Evolutionary conservation across 2,329 filamentous ascomycete species (phyloP), one percentile per base, ranked within the genome.

Genomic region (Cordyceps militaris): DNA sequence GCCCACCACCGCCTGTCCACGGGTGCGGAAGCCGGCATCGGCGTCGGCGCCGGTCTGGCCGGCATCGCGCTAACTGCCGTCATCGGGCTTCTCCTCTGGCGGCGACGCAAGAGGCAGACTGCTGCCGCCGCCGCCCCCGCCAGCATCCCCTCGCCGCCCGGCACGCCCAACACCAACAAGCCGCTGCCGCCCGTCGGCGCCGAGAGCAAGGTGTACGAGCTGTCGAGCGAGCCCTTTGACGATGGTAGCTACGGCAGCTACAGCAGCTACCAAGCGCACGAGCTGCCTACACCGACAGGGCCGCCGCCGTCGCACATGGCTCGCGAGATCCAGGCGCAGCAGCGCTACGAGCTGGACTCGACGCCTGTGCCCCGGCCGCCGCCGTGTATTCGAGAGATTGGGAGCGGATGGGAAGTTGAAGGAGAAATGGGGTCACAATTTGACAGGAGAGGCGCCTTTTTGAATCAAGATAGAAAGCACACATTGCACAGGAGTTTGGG

Each of bases 1-100:
- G 11, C 19, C 51, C 14, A 23, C 28, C 9, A n/a, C 28, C 62
- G 64, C 6, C 62, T 71, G 16, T 70, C 69, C 11, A 32, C 66
- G 4, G 69, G 65, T 23, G 68, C 66, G 1, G 64, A 66, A 0
- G 69, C 68, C 4, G 69, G 68, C 7, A 66, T 71, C 24, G 68
- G 66, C 4, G 61, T 70, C 30, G 69, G 68, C 16, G 65, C 63
- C 23, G 62, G 61, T 2, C 55, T 71, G 13, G 68, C 58, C 42
- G 61, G 65, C 43, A 55, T 71, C 23, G 63, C 59, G 30, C 50
- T 68, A 24, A n/a, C n/a, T n/a, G 63, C 54, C 10, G 52, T 65
- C 13, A 53, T 50, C 0, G 59, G 62, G 30, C 65, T 70, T 59
- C 63, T 70, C 50, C 59, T 69, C 59, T 68, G 67, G 64, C 66